Conservation (phyloP, 441 rosid genomes). For the Eutrema salsugineum region DNA sequence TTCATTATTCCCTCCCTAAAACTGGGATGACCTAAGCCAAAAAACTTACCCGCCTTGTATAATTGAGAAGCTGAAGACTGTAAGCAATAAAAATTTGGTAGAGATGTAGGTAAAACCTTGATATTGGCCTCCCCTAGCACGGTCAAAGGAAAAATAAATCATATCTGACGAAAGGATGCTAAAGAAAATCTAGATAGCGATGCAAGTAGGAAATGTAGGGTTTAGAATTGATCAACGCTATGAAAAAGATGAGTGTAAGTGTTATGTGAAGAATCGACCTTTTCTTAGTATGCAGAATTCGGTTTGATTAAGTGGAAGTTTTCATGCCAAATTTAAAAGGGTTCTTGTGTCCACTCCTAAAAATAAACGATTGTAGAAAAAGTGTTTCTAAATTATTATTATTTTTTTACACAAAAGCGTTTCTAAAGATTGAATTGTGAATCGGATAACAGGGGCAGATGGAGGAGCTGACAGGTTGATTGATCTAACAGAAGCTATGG, state of each 20-base stretch:
- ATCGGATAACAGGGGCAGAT: slow-evolving; percentile 67
- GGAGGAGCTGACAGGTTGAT: slow-evolving; percentile 75
- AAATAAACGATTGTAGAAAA: neutral
- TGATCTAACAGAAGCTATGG: slow-evolving; percentile 17
- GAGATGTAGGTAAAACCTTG: neutral
- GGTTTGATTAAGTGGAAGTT: neutral
- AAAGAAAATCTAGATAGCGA: neutral
- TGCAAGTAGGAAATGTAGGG: neutral
- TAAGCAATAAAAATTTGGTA: neutral
- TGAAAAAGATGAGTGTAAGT: neutral
- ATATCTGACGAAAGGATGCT: neutral
- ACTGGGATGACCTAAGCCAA: neutral
- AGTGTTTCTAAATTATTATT: no score
- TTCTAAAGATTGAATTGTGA: neutral
- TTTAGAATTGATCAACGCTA: neutral
- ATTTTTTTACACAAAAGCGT: no score
- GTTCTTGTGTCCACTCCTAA: neutral
- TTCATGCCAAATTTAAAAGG: neutral
- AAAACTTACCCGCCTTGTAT: neutral
- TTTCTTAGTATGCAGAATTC: neutral
- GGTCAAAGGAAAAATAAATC: neutral
- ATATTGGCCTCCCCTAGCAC: neutral
- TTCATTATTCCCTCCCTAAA: neutral
- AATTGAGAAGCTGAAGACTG: neutral
- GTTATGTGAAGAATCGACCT: neutral